phyloP scores from a whole-genome alignment of 495 filamentous ascomycete species.

The Neurospora sp. region DNA sequence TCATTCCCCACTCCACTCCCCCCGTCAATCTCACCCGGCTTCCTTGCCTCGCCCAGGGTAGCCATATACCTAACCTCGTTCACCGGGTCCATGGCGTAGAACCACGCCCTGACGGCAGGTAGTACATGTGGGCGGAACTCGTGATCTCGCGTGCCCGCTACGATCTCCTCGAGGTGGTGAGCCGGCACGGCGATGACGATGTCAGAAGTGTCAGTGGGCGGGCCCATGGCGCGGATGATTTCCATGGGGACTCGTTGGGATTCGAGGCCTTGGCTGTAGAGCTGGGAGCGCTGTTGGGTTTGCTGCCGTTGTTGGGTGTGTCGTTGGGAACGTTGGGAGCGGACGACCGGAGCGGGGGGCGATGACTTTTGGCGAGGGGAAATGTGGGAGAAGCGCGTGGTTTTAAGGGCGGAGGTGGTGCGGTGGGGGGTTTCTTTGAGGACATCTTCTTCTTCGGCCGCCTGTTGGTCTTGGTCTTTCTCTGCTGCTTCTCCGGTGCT shows the following conservation, averaged over 20 bases:
- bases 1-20: conserved; percentile 32
- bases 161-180: conserved; percentile 28
- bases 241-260: conserved; percentile 41
- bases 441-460: conserved; percentile 3
- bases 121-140: conserved; percentile 37
- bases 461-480: neutral
- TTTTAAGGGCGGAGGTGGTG: neutral
- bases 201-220: conserved; percentile 36
- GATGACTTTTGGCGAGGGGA: conserved; percentile 12
- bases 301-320: neutral
- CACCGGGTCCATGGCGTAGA: conserved; percentile 30
- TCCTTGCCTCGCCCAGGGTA: conserved; percentile 26
- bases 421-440: conserved; percentile 1
- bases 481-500: neutral
- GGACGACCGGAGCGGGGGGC: conserved; percentile 4
- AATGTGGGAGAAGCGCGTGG: conserved; percentile 7
- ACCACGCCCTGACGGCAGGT: conserved; percentile 36
- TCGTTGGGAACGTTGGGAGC: conserved; percentile 8
- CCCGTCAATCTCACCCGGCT: conserved; percentile 31
- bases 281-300: conserved; percentile 17
- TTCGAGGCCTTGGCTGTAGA: conserved; percentile 34
- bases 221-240: conserved; percentile 31
- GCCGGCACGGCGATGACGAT: conserved; percentile 35
- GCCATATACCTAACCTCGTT: conserved; percentile 41
- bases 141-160: conserved; percentile 31